Base-by-base conservation (phyloP, 768 basidiomycete genomes). In the Cyclocybe aegerita region DNA sequence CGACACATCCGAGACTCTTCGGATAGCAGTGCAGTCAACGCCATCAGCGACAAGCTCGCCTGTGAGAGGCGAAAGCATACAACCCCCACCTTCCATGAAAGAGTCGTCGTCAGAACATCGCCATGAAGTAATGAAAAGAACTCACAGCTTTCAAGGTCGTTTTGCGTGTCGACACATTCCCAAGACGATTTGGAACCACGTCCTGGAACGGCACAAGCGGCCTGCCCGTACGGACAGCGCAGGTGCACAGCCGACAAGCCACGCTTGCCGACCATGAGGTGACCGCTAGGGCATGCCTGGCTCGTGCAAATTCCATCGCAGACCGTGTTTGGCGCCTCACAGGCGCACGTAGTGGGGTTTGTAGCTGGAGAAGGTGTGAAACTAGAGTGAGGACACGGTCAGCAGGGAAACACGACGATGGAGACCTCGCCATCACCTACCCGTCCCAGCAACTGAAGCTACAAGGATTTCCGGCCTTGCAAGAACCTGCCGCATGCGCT, bases 91-190 rank as follows among this genome's bases (percentile, higher is more conserved):
- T 77, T n/a, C n/a, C n/a, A n/a, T n/a, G n/a, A n/a, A 33, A 4
- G 14, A 23, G 5, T n/a, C 31, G 3, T 17, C 17, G 50, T 16
- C 23, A n/a, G 7, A 33, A 30, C 17, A 43, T 33, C 36, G 34
- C 49, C 34, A 50, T 35, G 8, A 17, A 39, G 23, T 36, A 40
- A 42, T 5, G 31, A 16, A 34, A 40, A 4, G 33, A 7, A 70
- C 77, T 52, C 44, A 78, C 77, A 79, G 62, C 76, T 77, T 56
- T 77, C 77, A 11, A 79, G 65, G 36, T 77, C 74, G 34, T 57
- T 59, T 44, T 57, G 63, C 9, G 69, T 72, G 50, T 78, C 60
- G 49, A 79, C 53, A 49, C 77, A 77, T 50, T 79, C 77, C 73
- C 74, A 79, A 2, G 74, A 67, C 1, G n/a, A n/a, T n/a, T 65